Evolutionary conservation across 139 green algal genomes (phyloP), one percentile per base, ranked within the genome.

Genomic region (Chlorella sp.): DNA sequence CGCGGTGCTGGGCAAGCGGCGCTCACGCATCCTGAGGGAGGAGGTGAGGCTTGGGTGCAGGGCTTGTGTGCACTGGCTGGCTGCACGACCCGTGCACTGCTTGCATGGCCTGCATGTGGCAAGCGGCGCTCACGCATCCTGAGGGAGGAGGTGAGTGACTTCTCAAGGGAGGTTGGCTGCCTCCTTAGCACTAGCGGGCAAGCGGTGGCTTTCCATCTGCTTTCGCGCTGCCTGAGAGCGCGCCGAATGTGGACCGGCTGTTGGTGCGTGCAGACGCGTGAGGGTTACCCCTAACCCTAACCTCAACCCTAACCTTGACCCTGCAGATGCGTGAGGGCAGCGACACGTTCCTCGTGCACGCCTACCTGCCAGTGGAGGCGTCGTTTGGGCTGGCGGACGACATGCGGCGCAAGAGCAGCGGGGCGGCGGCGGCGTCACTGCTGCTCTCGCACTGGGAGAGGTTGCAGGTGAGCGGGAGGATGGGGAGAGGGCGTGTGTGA

Each of bases 311-410:
- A n/a, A n/a, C n/a, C n/a, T n/a, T n/a, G n/a, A n/a, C n/a, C n/a
- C n/a, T 35, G 67, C 91, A 97, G 78, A 88, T 98, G 87, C 86
- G 91, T 1, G 95, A 99, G 84, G 95, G 95, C n/a, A 92, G 81
- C n/a, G 91, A 90, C 72, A 76, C 90, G 1, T 99, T 99, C 86
- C 79, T 87, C 27, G 79, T 92, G 49, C 73, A 85, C 70, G 80
- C 76, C 35, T 93, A 94, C 78, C 71, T 99, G 67, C 95, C 95
- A 3, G 91, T 93, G 1, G 92, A 97, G 72, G 88, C 88, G 0
- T 94, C 88, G 10, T 97, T 99, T 64, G 95, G 95, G 3, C 90
- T 99, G 67, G 94, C 88, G n/a, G 91, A 96, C 35, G 95, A 99
- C 80, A 86, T 99, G 86, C 77, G 95, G 30, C 71, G 84, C 36